phyloP scores from a whole-genome alignment of 1,284 basidiomycete genomes.

The Coniophora puteana region DNA sequence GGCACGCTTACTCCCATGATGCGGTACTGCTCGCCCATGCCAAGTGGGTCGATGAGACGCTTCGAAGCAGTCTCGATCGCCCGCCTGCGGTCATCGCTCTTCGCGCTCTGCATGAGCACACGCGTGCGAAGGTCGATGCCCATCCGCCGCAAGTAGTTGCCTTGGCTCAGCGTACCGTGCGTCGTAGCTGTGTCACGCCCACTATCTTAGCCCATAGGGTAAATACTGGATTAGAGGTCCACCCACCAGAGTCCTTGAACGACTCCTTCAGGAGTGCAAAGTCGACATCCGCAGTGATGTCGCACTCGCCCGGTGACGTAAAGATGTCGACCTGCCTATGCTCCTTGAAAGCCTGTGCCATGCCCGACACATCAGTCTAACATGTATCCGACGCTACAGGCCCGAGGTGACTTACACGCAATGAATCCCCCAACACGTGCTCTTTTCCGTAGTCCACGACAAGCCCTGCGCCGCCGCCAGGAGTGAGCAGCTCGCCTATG shows the following conservation, averaged over 20 bases:
- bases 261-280: slow-evolving; percentile 87
- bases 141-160: slow-evolving; percentile 66
- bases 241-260: slow-evolving; percentile 58
- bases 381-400: neutral
- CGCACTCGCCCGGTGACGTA: slow-evolving; percentile 80
- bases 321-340: slow-evolving; percentile 90
- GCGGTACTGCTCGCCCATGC: slow-evolving; percentile 68
- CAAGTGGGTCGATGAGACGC: slow-evolving; percentile 54
- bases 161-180: slow-evolving; percentile 68
- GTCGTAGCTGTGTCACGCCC: slow-evolving; percentile 33
- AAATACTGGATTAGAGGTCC: slow-evolving; percentile 1
- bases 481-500: slow-evolving; percentile 58
- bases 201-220: slow-evolving; percentile 2
- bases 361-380: slow-evolving; percentile 1
- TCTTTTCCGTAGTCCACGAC: slow-evolving; percentile 91
- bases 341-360: slow-evolving; percentile 76
- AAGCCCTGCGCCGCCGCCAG: slow-evolving; percentile 76
- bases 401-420: slow-evolving; percentile 57
- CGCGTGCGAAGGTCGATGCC: slow-evolving; percentile 65
- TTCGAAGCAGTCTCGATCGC: slow-evolving; percentile 48
- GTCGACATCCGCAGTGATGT: slow-evolving; percentile 95
- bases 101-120: slow-evolving; percentile 43
- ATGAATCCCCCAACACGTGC: slow-evolving; percentile 68
- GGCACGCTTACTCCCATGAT: slow-evolving; percentile 48
- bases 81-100: slow-evolving; percentile 41